Base-by-base conservation (phyloP, 1,284 basidiomycete species). In the Ceratobasidium sp. region DNA sequence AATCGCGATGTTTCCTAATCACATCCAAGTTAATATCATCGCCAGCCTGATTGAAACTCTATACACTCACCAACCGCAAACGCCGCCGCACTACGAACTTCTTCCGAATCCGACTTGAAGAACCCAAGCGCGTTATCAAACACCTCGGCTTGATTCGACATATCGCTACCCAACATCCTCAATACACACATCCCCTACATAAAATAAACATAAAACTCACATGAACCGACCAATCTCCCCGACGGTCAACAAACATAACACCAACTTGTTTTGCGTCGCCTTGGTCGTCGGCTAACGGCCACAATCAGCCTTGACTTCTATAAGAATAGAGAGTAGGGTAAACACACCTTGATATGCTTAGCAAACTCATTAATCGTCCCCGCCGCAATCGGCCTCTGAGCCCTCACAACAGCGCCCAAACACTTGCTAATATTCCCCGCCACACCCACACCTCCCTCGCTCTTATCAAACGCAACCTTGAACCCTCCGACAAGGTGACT, bases 151-250 rank as follows among this genome's bases (percentile, higher is more conserved):
- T 96, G 92, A 46, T 88, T 87, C 0, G 92, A 92, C 89, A 98
- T 93, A 83, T 98, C 95, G 81, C 95, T 97, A 46, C 61, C 60
- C 55, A 51, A 53, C 28, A 23, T 42, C 67, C 44, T 76, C 23
- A 39, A 63, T 15, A 13, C 23, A 12, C 23, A 51, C 18, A 39
- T 60, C 2, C 1, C 23, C 40, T 12, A 26, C 5, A 18, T 10
- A 28, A 49, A 33, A 23, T 15, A 1, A 39, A 39, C 9, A 33
- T 18, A 28, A 26, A 33, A 82, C 92, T 82, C 80, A 97, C 95
- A 94, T 91, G 82, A 92, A 92, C 44, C 96, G 92, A 40, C 97
- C 97, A 51, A 98, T 89, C 85, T 98, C 97, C 73, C 97, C 97
- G 68, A 98, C 87, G 56, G 95, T 93, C 20, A 97, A 87, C 63